Percentiles rank a stretch among this genome's conserved stretches.
phyloP scores from a whole-genome alignment of 257 asterid species.

The Perilla frutescens region DNA sequence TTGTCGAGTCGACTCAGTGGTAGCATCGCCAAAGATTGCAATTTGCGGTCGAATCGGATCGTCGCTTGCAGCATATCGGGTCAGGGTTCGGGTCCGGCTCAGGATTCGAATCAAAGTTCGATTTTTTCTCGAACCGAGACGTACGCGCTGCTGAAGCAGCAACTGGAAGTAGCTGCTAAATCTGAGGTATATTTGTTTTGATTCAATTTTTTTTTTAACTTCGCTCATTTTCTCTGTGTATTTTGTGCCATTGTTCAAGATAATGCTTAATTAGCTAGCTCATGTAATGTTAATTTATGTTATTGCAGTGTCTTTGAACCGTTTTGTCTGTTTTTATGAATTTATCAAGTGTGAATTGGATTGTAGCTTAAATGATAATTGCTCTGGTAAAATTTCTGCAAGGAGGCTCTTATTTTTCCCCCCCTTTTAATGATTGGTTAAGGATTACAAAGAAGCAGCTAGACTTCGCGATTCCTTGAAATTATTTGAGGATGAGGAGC shows the following conservation, averaged over 20 bases:
- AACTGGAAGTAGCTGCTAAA: slow-evolving; percentile 73
- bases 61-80: slow-evolving; percentile 56
- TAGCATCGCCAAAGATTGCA: slow-evolving; percentile 26
- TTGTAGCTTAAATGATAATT: not conserved
- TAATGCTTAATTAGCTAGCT: not conserved
- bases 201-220: not conserved
- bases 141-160: slow-evolving; percentile 72
- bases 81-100: slow-evolving; percentile 41
- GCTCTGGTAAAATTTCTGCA: not conserved
- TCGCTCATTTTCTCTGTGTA: not conserved
- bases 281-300: not conserved
- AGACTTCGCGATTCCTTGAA: slow-evolving; percentile 86
- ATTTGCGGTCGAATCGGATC: slow-evolving; percentile 40
- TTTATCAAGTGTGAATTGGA: not conserved
- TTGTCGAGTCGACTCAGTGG: slow-evolving; percentile 39
- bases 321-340: not conserved
- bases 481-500: slow-evolving; percentile 82
- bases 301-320: not conserved
- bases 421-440: not conserved
- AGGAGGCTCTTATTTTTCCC: not conserved
- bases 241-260: not conserved
- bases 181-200: slow-evolving; percentile 55
- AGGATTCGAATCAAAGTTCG: slow-evolving; percentile 42
- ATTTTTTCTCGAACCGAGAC: slow-evolving; percentile 60
- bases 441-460: slow-evolving; percentile 88